Base-by-base conservation (phyloP, 2,329 filamentous ascomycete genomes). In the Trichophyton schoenleinii region DNA sequence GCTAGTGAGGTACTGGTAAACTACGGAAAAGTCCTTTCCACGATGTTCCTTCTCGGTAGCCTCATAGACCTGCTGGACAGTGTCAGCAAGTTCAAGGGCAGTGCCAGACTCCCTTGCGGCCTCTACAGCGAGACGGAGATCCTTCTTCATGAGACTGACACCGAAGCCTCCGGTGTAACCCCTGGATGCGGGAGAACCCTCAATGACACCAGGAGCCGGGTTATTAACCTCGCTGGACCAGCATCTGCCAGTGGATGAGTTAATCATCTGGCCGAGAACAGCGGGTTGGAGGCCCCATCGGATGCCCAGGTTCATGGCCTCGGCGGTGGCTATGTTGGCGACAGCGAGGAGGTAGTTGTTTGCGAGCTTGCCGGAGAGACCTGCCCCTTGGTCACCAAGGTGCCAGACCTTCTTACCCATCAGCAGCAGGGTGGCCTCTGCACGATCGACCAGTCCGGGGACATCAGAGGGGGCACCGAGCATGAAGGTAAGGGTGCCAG, bases 151-250 rank as follows among this genome's bases (percentile, higher is more conserved):
- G 66, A 94, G 74, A 44, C 80, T 80, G 61, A 92, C 83, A 1
- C 87, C 87, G 66, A 92, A 94, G 0, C 89, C 89, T 53, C 89
- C 89, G 18, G 77, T 74, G 68, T 91, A 99, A 60, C 87, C 91
- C 61, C 87, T 80, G 60, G 80, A 83, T 0, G 91, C 87, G 0
- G 92, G 91, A 1, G 89, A 83, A 0, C 81, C 83, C 63, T 87
- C 84, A 22, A 92, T 81, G 0, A 96, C 91, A 13, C 91, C 91
- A 9, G 85, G 85, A 2, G 97, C 91, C 0, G 94, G 94, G 71
- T 97, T 97, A 76, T 99, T 99, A 64, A 95, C 79, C 75, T 96
- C 91, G 68, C 87, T 94, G 0, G 92, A 91, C 94, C 94, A 99
- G 80, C 91, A 97, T 66, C 81, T 84, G n/a, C 94, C 94, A 0